phyloP scores from a whole-genome alignment of 1,284 basidiomycete species.

The Cutaneotrichosporon cyanovorans region DNA sequence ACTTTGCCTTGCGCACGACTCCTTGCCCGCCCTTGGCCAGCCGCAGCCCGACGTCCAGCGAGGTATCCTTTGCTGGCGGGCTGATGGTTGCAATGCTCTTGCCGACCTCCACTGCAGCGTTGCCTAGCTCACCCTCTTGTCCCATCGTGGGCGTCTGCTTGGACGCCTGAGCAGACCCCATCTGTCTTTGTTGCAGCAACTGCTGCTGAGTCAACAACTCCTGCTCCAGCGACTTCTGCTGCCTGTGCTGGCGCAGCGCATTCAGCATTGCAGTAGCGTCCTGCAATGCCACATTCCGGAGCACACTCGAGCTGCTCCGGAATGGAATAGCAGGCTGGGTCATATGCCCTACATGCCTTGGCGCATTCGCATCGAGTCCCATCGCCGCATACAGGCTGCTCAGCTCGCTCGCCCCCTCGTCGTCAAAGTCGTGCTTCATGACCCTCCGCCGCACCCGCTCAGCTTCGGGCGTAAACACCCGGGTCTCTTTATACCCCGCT shows the following conservation, averaged over 20 bases:
- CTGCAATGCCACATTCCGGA: conserved; percentile 17
- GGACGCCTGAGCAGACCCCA: neutral
- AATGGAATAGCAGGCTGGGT: conserved; percentile 10
- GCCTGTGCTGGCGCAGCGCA: neutral
- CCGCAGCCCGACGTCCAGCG: conserved; percentile 23
- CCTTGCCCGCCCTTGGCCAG: conserved; percentile 25
- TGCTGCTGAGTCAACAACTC: no score
- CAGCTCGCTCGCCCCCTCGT: conserved; percentile 28
- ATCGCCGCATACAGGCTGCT: conserved; percentile 30
- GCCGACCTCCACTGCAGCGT: conserved; percentile 11
- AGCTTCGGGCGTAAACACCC: conserved; percentile 72
- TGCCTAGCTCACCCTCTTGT: neutral
- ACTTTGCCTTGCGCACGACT: conserved; percentile 33
- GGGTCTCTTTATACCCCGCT: conserved; percentile 81
- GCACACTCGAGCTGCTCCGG: conserved; percentile 14
- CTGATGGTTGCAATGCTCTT: conserved; percentile 11
- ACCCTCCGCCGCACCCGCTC: conserved; percentile 49
- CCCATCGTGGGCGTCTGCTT: no score
- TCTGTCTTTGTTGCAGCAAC: no score
- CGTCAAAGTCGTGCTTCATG: conserved; percentile 24
- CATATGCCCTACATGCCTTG: conserved; percentile 11
- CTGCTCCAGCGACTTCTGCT: conserved; percentile 3
- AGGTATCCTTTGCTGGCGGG: conserved; percentile 9
- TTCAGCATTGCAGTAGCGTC: conserved; percentile 8
- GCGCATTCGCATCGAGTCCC: conserved; percentile 17